Conservation (phyloP, 352 stramenopile genomes). For the Phytopythium litorale region DNA sequence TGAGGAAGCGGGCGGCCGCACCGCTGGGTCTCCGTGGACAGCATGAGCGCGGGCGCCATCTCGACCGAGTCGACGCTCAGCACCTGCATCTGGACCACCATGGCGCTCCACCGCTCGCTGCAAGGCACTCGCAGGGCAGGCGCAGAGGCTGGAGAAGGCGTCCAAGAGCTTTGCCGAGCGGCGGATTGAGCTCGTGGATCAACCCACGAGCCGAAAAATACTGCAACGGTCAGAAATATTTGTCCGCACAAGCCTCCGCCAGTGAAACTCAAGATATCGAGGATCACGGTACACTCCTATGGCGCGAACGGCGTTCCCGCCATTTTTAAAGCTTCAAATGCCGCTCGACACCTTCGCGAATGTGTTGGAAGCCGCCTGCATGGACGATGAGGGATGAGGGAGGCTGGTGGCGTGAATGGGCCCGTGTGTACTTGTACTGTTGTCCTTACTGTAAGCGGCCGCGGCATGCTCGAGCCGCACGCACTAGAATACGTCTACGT, state of each 20-base stretch:
- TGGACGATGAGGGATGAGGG: not conserved
- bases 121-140: not conserved
- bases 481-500: not conserved
- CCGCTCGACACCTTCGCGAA: not conserved
- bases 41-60: constrained; percentile 67
- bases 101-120: constrained; percentile 10
- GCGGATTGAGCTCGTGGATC: not conserved
- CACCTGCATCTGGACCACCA: constrained; percentile 78
- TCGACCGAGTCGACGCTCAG: constrained; percentile 71
- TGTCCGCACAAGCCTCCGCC: not conserved
- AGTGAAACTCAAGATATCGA: not conserved
- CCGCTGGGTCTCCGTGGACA: constrained; percentile 63
- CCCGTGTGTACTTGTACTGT: not conserved
- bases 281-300: not conserved
- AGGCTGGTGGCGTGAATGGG: not conserved
- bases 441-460: not conserved
- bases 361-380: not conserved
- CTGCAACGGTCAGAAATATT: not conserved
- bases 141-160: not conserved
- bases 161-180: too few species aligned
- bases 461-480: not conserved
- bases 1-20: constrained; percentile 10
- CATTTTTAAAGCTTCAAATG: not conserved
- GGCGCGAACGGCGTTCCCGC: not conserved
- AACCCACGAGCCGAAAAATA: not conserved